Conservation (phyloP, 2,329 filamentous ascomycete genomes). For the Cercospora zeae-maydis region DNA sequence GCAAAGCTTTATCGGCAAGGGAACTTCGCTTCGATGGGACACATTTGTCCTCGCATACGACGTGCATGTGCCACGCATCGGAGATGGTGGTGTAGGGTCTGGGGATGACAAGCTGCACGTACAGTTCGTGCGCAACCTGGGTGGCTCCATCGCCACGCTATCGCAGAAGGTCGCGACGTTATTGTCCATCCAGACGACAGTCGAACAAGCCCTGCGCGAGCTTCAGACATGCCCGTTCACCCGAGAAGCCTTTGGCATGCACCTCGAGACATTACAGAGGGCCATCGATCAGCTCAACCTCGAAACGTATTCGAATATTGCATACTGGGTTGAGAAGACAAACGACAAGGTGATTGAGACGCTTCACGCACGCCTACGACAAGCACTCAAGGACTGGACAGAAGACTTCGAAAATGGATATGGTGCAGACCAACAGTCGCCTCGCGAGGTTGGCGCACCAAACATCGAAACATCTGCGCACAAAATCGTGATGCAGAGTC, state of each 20-base stretch:
- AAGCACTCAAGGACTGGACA: conserved; percentile 84
- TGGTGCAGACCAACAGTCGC: conserved; percentile 27
- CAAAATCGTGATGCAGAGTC: conserved; percentile 96
- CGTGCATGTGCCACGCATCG: conserved; percentile 68
- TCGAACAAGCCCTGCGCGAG: conserved; percentile 77
- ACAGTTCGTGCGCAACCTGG: conserved; percentile 93
- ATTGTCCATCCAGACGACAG: conserved; percentile 71
- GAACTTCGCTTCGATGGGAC: conserved; percentile 90
- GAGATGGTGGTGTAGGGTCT: conserved; percentile 28
- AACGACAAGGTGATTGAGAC: conserved; percentile 81
- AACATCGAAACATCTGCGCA: conserved; percentile 72
- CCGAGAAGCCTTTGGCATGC: conserved; percentile 70
- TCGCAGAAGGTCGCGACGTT: conserved; percentile 83
- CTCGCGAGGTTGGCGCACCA: conserved; percentile 54
- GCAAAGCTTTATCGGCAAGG: conserved; percentile 76
- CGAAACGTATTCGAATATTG: conserved; percentile 91
- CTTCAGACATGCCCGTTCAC: conserved; percentile 83
- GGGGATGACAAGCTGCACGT: conserved; percentile 59
- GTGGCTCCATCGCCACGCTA: conserved; percentile 77
- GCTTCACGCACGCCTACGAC: conserved; percentile 75
- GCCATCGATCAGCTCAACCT: conserved; percentile 94
- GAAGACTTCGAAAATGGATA: conserved; percentile 65
- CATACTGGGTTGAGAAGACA: conserved; percentile 82
- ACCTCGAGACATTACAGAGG: conserved; percentile 80
- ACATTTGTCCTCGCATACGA: conserved; percentile 98